Base-by-base conservation (phyloP, 1,284 basidiomycete species). In the Boletellus sp. region DNA sequence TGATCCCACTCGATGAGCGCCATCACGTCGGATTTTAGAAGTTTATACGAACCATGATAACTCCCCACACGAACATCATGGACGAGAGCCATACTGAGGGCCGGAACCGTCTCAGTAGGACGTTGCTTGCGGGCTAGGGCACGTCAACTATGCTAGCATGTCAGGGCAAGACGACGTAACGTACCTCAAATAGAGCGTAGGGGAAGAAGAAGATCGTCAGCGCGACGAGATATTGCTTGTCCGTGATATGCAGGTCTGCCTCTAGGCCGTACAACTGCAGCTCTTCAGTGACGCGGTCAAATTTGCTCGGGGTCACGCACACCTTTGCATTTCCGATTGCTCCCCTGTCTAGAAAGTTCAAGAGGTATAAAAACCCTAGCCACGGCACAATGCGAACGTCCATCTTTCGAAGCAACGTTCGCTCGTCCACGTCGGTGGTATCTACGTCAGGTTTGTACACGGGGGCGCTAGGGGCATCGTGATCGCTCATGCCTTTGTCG, bases 261-360 rank as follows among this genome's bases (percentile, higher is more conserved):
- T 72, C 72, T 32, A 81, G 60, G 36, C 68, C 59, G 50, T 79
- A 81, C 36, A 78, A 57, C 77, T 38, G 20, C 35, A 43, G 21
- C 36, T 37, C 14, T 21, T 54, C 36, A 38, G 40, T 21, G 3
- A 47, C 21, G 16, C 26, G 23, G 23, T 19, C 41, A 13, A 22
- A 33, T 22, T 21, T 7, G 9, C 53, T 35, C 27, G 36, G 34
- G 58, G 48, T 30, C 58, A 49, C 50, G 54, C 71, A 57, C 20
- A 79, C 76, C 64, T 76, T 77, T 8, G 84, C 82, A 57, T 84
- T 84, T 47, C 78, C 82, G 54, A 85, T 78, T 43, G 77, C 83
- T 39, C 80, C 76, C 55, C 82, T 71, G 59, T 87, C 83, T 43
- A 79, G 62, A 50, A 76, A 78, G 51, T 75, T 81, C 51, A 85